Base-by-base conservation (phyloP, 2,329 filamentous ascomycete genomes). In the Acrocalymma vagum region DNA sequence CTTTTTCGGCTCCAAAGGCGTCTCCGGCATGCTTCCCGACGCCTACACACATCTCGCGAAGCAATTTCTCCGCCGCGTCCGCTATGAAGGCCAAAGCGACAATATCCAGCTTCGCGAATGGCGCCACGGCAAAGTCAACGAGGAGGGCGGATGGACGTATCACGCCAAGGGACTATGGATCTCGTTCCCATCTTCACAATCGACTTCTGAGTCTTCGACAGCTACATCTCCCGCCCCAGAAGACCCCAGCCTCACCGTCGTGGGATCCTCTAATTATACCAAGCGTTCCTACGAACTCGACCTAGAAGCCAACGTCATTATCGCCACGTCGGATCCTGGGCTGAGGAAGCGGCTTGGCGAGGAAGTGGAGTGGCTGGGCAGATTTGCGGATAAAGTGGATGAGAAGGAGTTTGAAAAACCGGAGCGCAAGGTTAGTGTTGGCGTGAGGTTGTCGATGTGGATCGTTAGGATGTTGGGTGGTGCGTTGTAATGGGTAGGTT, bases 141-240 rank as follows among this genome's bases (percentile, higher is more conserved):
- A 90, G 57, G 84, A 88, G 0, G 89, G 78, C 1, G 93, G 90
- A 1, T 99, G 95, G 94, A 96, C 93, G 0, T 99, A 99, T 70
- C 94, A 99, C 61, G 94, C 94, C 31, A 99, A 99, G 71, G 94
- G 94, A 0, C 77, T 97, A 2, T 97, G 93, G 93, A 79, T 96
- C 17, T 90, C 88, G 0, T 77, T 93, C 38, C 82, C 87, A 0
- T 27, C 74, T 25, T 6, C 42, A 1, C 7, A 42, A 15, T 26
- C 38, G 7, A 27, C 18, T 6, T 11, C 30, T 6, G 13, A 23
- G 8, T 9, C 22, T 25, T 26, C 77, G 2, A 80, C 0, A 83
- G 28, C 21, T 2, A 6, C 14, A 25, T 31, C 87, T 9, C 3
- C 25, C 31, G 20, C 75, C 2, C 81, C 86, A 30, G 69, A 77